These are phyloP conservation scores for Mycena vulgaris DNA, from an alignment of 768 basidiomycete species.

Conservation along the genomic window DNA sequence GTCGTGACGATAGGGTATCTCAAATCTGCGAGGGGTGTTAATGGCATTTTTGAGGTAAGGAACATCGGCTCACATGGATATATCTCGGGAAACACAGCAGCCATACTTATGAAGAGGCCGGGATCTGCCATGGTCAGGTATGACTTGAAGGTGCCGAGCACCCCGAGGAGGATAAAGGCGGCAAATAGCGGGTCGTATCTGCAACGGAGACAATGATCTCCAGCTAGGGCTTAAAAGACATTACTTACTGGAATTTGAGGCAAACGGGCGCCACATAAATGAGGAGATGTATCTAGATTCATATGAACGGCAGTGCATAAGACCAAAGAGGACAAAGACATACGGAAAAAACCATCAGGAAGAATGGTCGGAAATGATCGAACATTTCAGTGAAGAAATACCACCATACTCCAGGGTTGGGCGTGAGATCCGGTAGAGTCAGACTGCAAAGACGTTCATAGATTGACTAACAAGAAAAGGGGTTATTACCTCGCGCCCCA, in stretches of 20 bases:
- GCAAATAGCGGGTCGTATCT: slow-evolving; percentile 92
- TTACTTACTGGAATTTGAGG: slow-evolving; percentile 86
- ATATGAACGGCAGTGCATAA: background rate
- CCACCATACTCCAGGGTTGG: slow-evolving; percentile 97
- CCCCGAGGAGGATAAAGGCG: slow-evolving; percentile 79
- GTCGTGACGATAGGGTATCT: slow-evolving; percentile 88
- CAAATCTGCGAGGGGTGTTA: slow-evolving; percentile 71
- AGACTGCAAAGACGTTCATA: slow-evolving; percentile 64
- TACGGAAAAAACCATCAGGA: slow-evolving; percentile 94
- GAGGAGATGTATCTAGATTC: slow-evolving; percentile 79
- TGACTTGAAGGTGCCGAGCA: slow-evolving; percentile 89
- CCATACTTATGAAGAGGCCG: slow-evolving; percentile 87
- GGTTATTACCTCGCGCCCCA: slow-evolving; percentile 85
- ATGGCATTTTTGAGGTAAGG: background rate
- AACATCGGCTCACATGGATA: slow-evolving; percentile 74
- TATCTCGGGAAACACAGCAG: slow-evolving; percentile 86
- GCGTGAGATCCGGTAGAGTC: slow-evolving; percentile 89
- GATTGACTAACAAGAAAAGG: background rate
- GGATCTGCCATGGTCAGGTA: slow-evolving; percentile 94
- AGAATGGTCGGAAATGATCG: slow-evolving; percentile 96
- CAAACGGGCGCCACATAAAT: slow-evolving; percentile 90
- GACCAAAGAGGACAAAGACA: slow-evolving; percentile 43
- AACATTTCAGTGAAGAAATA: slow-evolving; percentile 99
- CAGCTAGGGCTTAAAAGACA: background rate
- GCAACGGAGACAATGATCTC: slow-evolving; percentile 7